A percentile compares a stretch with the other conserved stretches of the same genome.
Conservation (phyloP, 75 land plant genomes). For the Adiantum capillusveneris region DNA sequence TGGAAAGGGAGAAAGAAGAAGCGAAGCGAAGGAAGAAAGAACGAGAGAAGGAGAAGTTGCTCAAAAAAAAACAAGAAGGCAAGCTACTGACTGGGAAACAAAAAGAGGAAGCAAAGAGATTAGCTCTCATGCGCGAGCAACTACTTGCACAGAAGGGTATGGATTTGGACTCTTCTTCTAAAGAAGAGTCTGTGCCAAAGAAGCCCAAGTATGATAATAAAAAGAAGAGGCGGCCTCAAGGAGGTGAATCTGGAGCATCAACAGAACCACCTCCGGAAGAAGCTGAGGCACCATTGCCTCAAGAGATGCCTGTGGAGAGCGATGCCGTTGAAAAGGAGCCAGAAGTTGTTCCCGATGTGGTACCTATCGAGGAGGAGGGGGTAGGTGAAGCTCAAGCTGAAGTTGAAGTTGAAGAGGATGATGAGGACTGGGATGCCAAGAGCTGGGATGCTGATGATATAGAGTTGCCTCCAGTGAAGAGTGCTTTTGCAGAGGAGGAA, state of each 20-base stretch:
- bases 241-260: conserved; percentile 7
- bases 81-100: conserved; percentile 82
- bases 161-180: conserved; percentile 19
- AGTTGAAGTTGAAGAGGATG: conserved; percentile 66
- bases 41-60: conserved; percentile 82
- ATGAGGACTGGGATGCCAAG: conserved; percentile 97
- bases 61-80: conserved; percentile 80
- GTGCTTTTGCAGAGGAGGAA: conserved; percentile 89
- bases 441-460: conserved; percentile 84
- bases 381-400: conserved; percentile 18
- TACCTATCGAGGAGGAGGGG: conserved; percentile 14
- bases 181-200: conserved; percentile 34
- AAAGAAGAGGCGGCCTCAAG: conserved; percentile 44
- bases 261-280: conserved; percentile 21
- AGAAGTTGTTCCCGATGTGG: conserved; percentile 17
- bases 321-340: conserved; percentile 26
- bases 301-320: conserved; percentile 10
- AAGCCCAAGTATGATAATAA: conserved; percentile 65
- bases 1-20: conserved; percentile 76
- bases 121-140: conserved; percentile 77
- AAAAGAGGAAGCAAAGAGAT: conserved; percentile 66
- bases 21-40: conserved; percentile 74
- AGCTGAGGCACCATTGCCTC: conserved; percentile 5
- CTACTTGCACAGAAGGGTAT: conserved; percentile 47
- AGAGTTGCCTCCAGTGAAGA: conserved; percentile 42